A percentile compares a stretch with the other conserved stretches of the same genome.
Conservation (phyloP, 108 stramenopile genomes). For the Chaetoceros tenuissimus region DNA sequence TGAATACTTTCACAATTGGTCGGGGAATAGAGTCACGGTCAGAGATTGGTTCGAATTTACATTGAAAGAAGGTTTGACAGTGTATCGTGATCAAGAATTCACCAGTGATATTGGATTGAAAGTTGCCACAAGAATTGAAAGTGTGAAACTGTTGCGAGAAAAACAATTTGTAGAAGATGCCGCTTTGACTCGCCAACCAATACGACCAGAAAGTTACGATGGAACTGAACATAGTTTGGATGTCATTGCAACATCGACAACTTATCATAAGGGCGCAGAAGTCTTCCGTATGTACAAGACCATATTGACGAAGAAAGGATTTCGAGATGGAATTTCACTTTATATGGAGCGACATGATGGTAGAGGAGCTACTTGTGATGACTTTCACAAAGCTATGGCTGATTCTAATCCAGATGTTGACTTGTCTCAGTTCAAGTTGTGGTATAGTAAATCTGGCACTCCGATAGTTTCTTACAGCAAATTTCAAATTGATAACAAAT, state of each 20-base stretch:
- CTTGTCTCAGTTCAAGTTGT: slow-evolving; percentile 71
- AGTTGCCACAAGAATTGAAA: slow-evolving; percentile 92
- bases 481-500: slow-evolving; percentile 35
- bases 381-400: slow-evolving; percentile 92
- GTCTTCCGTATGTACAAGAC: slow-evolving; percentile 96
- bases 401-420: slow-evolving; percentile 82
- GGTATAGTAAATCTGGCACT: slow-evolving; percentile 94
- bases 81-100: slow-evolving; percentile 93
- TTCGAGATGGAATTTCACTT: slow-evolving; percentile 94
- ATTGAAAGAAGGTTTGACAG: slow-evolving; percentile 97
- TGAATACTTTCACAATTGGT: slow-evolving; percentile 95
- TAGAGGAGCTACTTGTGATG: slow-evolving; percentile 93
- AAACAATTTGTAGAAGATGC: slow-evolving; percentile 84
- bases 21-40: slow-evolving; percentile 96
- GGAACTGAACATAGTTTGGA: no score
- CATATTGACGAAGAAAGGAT: slow-evolving; percentile 80
- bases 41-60: slow-evolving; percentile 99
- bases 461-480: slow-evolving; percentile 67
- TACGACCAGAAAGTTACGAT: slow-evolving; percentile 92
- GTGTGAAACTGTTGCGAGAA: slow-evolving; percentile 69
- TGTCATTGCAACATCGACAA: slow-evolving; percentile 81
- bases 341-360: slow-evolving; percentile 96
- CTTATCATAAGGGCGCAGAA: slow-evolving; percentile 90
- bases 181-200: slow-evolving; percentile 95
- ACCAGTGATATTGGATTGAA: slow-evolving; percentile 84